Percentiles rank a stretch among this genome's conserved stretches.
Evolutionary conservation across 2,329 filamentous ascomycete genomes (phyloP).

Genomic region (Beauveria sp.): DNA sequence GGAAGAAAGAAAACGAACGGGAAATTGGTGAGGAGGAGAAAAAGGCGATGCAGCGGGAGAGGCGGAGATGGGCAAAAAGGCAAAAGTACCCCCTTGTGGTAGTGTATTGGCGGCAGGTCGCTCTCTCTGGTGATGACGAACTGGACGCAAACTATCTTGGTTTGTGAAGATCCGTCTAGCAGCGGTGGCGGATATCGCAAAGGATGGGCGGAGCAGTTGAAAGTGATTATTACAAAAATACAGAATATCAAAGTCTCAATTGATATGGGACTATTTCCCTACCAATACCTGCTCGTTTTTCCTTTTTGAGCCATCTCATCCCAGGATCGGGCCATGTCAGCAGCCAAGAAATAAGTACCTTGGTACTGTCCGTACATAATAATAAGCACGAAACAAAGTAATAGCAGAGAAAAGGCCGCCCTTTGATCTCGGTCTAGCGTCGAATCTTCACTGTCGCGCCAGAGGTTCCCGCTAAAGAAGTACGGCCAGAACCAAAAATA

Average conservation of each 20-base stretch:
- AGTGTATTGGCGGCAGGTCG: neutral
- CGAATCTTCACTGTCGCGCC: too few species aligned
- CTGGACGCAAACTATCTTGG: neutral
- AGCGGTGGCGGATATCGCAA: neutral
- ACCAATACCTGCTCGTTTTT: neutral
- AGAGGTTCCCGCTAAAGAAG: too few species aligned
- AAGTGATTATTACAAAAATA: too few species aligned
- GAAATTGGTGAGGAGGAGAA: neutral
- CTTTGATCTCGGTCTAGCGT: too few species aligned
- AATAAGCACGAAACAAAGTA: too few species aligned
- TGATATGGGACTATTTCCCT: neutral
- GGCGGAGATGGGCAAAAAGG: constrained; percentile 3
- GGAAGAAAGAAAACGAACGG: neutral
- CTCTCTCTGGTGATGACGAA: constrained; percentile 1
- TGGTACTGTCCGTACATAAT: neutral
- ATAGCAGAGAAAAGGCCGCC: too few species aligned
- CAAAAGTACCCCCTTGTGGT: constrained; percentile 4
- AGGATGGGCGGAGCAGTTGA: too few species aligned
- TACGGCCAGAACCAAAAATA: too few species aligned
- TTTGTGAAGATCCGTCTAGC: neutral
- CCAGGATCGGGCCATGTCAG: neutral
- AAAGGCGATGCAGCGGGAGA: neutral
- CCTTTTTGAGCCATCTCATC: neutral
- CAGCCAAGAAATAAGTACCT: neutral
- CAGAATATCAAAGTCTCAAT: neutral